Evolutionary conservation across 2,329 filamentous ascomycete species (phyloP), one percentile per base, ranked within the genome.

Genomic region (Colletotrichum liaoningense): DNA sequence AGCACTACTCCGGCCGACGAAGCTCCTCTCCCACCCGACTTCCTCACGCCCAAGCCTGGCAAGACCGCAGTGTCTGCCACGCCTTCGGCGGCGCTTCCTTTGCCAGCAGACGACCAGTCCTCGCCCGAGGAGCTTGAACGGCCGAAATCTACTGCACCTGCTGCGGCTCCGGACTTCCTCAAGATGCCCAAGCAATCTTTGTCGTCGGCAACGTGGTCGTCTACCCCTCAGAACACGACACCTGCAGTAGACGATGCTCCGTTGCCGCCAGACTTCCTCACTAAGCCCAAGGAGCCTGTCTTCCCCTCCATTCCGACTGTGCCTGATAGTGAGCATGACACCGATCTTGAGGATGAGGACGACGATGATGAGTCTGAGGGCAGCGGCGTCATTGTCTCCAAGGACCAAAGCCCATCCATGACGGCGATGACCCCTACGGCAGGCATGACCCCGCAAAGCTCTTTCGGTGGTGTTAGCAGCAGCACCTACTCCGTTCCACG

Each of bases 381-480:
- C 16, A 93, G 91, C 74, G 91, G 90, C 28, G 86, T 92, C 62
- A 91, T 93, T 79, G 88, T 93, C 58, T 87, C 87, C n/a, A 90
- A 92, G 77, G 90, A 93, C 63, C 81, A 92, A 14, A 92, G 88
- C 76, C 89, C 88, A 24, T 85, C 82, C 7, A 85, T 85, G 16
- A 83, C 82, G 65, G 83, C 83, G 49, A 77, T 83, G 19, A 83
- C 83, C 46, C 84, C 85, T 49, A 87, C 88, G 16, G 85, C 88
- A 70, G 85, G 87, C 33, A 84, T 87, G 71, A 90, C 89, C 0
- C 88, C 90, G 1, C 86, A 90, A 74, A 90, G 88, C 76, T 92
- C 91, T 0, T 92, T 92, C 77, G 88, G 84, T 66, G 87, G 83
- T 14, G 78, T 86, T 35, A 83, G 81, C 1, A 86, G 84, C 55